Conservation (phyloP, 176 grass and related monocot genomes). For the Phyllostachys edulis region DNA sequence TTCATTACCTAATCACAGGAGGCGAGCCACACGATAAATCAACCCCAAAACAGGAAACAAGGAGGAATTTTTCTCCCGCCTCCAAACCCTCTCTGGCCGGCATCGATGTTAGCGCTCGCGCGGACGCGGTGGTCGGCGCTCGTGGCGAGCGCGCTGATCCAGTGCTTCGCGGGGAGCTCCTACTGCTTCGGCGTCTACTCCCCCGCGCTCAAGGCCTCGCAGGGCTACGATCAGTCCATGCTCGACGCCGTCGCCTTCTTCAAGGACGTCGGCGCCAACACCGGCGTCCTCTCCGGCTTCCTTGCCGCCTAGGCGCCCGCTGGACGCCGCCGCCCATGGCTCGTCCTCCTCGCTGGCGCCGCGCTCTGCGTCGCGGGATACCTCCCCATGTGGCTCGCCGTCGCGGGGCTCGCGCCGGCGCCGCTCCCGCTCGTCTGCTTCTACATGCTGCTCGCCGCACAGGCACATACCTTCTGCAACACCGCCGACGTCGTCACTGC, state of each 20-base stretch:
- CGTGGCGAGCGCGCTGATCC: constrained; percentile 67
- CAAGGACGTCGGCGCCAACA: constrained; percentile 95
- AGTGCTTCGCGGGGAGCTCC: constrained; percentile 56
- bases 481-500: constrained; percentile 78
- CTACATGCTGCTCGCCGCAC: constrained; percentile 88
- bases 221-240: constrained; percentile 84
- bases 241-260: constrained; percentile 89
- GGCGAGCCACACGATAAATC: too few relatives aligned
- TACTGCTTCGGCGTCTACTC: constrained; percentile 94
- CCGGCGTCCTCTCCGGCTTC: constrained; percentile 72
- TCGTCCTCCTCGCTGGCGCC: constrained; percentile 64
- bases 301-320: constrained; percentile 56
- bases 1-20: too few relatives aligned
- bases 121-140: constrained; percentile 73
- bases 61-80: neutral
- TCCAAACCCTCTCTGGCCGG: neutral
- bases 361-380: constrained; percentile 62
- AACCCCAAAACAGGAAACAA: neutral
- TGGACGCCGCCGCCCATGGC: constrained; percentile 28
- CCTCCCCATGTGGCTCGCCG: constrained; percentile 80
- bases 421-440: constrained; percentile 52
- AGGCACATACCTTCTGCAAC: constrained; percentile 91
- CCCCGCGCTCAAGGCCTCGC: constrained; percentile 58
- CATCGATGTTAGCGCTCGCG: neutral
- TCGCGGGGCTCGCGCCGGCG: constrained; percentile 43